phyloP scores from a whole-genome alignment of 768 basidiomycete genomes.

The Lentinula boryana region DNA sequence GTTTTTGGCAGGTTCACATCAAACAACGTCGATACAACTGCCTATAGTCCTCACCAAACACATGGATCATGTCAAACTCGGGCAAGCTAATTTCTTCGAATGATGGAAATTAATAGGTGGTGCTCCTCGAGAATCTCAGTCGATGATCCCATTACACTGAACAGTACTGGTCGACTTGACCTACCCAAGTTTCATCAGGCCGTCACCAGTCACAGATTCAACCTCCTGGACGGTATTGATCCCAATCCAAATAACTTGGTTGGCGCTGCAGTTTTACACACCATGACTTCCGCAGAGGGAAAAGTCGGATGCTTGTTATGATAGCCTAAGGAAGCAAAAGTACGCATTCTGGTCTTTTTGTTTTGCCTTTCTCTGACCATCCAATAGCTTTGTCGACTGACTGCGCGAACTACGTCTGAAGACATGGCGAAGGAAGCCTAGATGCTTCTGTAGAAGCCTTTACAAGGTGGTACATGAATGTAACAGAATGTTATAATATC shows the following conservation, averaged over 20 bases:
- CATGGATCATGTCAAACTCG: slow-evolving; percentile 87
- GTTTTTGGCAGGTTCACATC: slow-evolving; percentile 89
- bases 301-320: slow-evolving; percentile 95
- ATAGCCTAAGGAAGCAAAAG: slow-evolving; percentile 92
- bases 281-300: slow-evolving; percentile 60
- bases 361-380: neutral
- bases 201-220: slow-evolving; percentile 63
- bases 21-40: slow-evolving; percentile 75
- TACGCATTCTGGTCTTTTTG: slow-evolving; percentile 22
- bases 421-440: slow-evolving; percentile 73
- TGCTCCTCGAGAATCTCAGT: slow-evolving; percentile 86
- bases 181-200: slow-evolving; percentile 66
- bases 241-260: slow-evolving; percentile 94
- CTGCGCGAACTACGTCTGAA: slow-evolving; percentile 93
- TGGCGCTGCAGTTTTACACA: slow-evolving; percentile 94
- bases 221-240: slow-evolving; percentile 79
- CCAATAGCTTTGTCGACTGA: slow-evolving; percentile 80
- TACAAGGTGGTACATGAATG: slow-evolving; percentile 26
- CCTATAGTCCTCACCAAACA: slow-evolving; percentile 90
- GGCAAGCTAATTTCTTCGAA: slow-evolving; percentile 87
- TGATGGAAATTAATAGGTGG: slow-evolving; percentile 98
- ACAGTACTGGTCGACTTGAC: slow-evolving; percentile 67
- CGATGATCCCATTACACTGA: slow-evolving; percentile 74
- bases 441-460: slow-evolving; percentile 42
- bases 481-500: slow-evolving; percentile 15